These are phyloP conservation scores for Arthrobotrys pseudoclavata DNA, from an alignment of 2,329 filamentous ascomycete species.

Conservation along the genomic window DNA sequence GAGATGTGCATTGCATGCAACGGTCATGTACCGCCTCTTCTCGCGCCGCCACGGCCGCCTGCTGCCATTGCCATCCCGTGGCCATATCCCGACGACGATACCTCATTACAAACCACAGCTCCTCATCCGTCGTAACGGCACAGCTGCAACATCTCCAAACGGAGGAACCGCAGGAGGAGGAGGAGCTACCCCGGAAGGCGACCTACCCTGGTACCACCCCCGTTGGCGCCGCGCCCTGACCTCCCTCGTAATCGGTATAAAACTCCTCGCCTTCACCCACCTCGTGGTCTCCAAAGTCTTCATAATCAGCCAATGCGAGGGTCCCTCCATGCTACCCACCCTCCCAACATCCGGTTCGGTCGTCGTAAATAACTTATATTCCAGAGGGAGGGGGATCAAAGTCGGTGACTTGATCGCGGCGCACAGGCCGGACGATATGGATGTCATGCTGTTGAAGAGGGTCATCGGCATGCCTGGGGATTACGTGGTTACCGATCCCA, in stretches of 20 bases:
- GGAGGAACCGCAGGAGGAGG: background rate
- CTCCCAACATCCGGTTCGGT: slow-evolving; percentile 77
- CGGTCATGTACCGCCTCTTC: slow-evolving; percentile 48
- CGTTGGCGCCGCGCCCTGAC: slow-evolving; percentile 48
- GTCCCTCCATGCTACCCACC: slow-evolving; percentile 91
- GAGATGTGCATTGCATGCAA: background rate
- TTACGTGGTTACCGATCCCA: slow-evolving; percentile 69
- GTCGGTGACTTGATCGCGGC: slow-evolving; percentile 91
- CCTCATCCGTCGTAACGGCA: slow-evolving; percentile 40
- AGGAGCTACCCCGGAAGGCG: background rate
- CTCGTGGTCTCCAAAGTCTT: slow-evolving; percentile 74
- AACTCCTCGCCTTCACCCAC: slow-evolving; percentile 70
- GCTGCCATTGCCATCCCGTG: slow-evolving; percentile 10
- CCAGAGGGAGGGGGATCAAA: slow-evolving; percentile 75
- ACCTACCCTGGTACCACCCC: slow-evolving; percentile 35
- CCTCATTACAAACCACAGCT: background rate
- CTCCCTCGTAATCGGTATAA: slow-evolving; percentile 65
- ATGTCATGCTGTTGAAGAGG: slow-evolving; percentile 79
- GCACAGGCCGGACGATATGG: slow-evolving; percentile 77
- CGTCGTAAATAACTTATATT: slow-evolving; percentile 76
- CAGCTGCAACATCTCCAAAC: background rate
- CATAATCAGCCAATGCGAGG: slow-evolving; percentile 73
- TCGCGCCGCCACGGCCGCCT: slow-evolving; percentile 29
- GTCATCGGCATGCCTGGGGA: slow-evolving; percentile 79
- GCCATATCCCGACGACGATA: background rate